Base-by-base conservation (phyloP, 2,329 filamentous ascomycete genomes). In the Colletotrichum sp. region DNA sequence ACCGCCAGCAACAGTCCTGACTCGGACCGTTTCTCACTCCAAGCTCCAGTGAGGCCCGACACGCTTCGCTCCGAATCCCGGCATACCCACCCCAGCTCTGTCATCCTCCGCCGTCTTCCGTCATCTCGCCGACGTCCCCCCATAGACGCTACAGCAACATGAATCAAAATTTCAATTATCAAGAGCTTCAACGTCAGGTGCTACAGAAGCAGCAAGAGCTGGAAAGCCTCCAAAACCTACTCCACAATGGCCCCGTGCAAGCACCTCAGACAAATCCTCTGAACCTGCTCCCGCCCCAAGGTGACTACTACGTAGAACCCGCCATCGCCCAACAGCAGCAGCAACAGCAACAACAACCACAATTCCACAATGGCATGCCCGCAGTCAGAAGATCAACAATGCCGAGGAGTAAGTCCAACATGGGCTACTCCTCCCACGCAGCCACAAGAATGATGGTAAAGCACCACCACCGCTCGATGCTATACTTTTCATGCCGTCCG, bases 321-420 rank as follows among this genome's bases (percentile, higher is more conserved):
- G 68, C 71, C 67, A 65, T 71, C 30, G 9, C 16, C 36, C 75
- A 69, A n/a, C 64, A 32, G 39, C 39, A 44, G 0, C 39, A 44
- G 34, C 34, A 36, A 2, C 34, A 36, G 8, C 52, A 62, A 32
- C 59, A 62, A 16, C 72, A 68, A 30, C 49, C 29, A 16, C 72
- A 68, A 27, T 49, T 71, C 25, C 74, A 71, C 57, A 69, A 77
- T 69, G 75, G 22, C 44, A 62, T 57, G 44, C 65, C 68, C 27
- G 25, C 65, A 34, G 63, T 44, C 59, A 62, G 77, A 34, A 72
- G 49, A 32, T 39, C 74, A 13, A 72, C 75, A 29, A 69, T 76
- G 12, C 74, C 78, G 6, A 74, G 75, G 32, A 79, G 77, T 63
- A 76, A 77, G 71, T 79, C 78, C 49, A 77, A 73, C 29, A 67